A percentile compares a stretch with the other conserved stretches of the same genome.
Evolutionary conservation across 225 moss, liverwort and hornwort genomes (phyloP).

Genomic region (Rhytidiadelphus loreus): DNA sequence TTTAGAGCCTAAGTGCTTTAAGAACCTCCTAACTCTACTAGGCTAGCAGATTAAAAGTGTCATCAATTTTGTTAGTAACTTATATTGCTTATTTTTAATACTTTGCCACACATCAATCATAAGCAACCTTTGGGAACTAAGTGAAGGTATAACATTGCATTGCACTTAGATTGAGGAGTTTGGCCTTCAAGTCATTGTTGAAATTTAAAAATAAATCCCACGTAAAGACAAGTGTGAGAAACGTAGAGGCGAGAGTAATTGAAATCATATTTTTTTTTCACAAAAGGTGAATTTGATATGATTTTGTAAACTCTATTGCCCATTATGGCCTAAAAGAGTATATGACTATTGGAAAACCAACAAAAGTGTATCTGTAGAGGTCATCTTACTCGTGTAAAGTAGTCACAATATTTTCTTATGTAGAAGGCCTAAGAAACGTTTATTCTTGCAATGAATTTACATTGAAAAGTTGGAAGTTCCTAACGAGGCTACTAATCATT

Average conservation of each 20-base stretch:
- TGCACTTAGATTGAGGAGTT: rapidly evolving
- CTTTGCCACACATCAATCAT: neutral
- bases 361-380: neutral
- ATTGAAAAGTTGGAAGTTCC: neutral
- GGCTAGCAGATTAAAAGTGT: neutral
- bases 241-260: rapidly evolving
- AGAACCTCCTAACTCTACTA: no score
- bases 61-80: neutral
- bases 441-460: neutral
- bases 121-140: neutral
- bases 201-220: rapidly evolving
- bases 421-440: rapidly evolving
- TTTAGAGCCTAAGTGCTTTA: no score
- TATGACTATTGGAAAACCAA: rapidly evolving
- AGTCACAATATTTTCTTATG: rapidly evolving
- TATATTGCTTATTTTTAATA: neutral
- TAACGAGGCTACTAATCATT: no score
- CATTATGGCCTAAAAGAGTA: neutral
- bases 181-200: rapidly evolving
- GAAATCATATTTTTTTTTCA: neutral
- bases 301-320: neutral
- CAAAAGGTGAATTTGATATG: neutral
- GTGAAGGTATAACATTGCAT: neutral
- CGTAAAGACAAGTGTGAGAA: neutral
- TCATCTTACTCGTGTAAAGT: neutral